Conservation (phyloP, 768 basidiomycete species). For the Amanita thiersii region DNA sequence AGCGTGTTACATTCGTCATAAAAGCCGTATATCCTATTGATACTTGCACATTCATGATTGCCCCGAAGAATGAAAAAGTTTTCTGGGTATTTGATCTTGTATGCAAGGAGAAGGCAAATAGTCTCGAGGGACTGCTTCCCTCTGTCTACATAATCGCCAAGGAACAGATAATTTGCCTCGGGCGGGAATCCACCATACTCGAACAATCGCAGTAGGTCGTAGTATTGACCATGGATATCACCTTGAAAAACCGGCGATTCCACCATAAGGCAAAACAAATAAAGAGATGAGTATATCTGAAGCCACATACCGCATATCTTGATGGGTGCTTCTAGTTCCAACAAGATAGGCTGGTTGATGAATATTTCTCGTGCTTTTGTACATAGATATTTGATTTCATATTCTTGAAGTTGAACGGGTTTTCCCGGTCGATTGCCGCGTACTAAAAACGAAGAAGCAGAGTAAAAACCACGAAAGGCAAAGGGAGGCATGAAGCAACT, state of each 20-base stretch:
- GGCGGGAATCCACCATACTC: slow-evolving; percentile 99
- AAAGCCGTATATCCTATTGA: slow-evolving; percentile 99
- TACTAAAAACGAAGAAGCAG: slow-evolving; percentile 47
- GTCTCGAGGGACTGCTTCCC: slow-evolving; percentile 99
- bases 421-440: slow-evolving; percentile 98
- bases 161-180: slow-evolving; percentile 99
- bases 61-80: slow-evolving; percentile 99
- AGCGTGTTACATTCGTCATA: slow-evolving; percentile 91
- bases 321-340: slow-evolving; percentile 98
- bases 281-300: background rate
- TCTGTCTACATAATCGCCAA: slow-evolving; percentile 98
- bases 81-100: slow-evolving; percentile 99
- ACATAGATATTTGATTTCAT: slow-evolving; percentile 99
- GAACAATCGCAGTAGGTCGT: slow-evolving; percentile 94
- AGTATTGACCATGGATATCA: slow-evolving; percentile 99
- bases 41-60: slow-evolving; percentile 98
- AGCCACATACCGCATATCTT: slow-evolving; percentile 91
- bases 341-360: slow-evolving; percentile 96
- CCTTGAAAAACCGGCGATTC: slow-evolving; percentile 37
- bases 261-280: slow-evolving; percentile 8
- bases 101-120: slow-evolving; percentile 97
- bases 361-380: slow-evolving; percentile 99
- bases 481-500: slow-evolving; percentile 13
- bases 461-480: slow-evolving; percentile 10
- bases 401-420: slow-evolving; percentile 95